Base-by-base conservation (phyloP, 805 yeast genomes). In the Hanseniaspora osmophila region DNA sequence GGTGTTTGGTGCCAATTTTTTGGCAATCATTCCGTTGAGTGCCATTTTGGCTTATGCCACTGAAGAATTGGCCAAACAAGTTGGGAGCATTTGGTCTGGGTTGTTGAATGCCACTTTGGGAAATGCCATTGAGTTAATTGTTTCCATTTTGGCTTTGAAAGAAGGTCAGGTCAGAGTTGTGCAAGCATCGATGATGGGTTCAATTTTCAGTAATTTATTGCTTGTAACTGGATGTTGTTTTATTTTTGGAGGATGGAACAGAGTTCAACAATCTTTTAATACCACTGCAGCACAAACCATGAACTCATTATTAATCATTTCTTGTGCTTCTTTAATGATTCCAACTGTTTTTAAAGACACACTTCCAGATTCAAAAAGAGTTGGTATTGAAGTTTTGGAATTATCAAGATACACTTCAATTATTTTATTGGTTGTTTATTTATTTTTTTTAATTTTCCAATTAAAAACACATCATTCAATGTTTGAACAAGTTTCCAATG, bases 281-380 rank as follows among this genome's bases (percentile, higher is more conserved):
- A 94, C 84, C 64, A 90, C 97, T 0, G 96, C 88, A 7, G 98
- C 98, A 4, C 97, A 92, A 65, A 88, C 97, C 7, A 92, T 92
- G 98, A 76, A 87, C 32, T 87, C 96, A 1, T 71, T 92, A 52
- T 75, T 92, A 77, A 94, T 94, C 1, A 77, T 92, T 47, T 84
- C 96, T 2, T 80, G 92, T 42, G 81, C 92, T 35, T 88, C 95
- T 1, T 70, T 92, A 54, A 65, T 92, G 58, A 79, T 92, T 44
- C 98, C 98, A 2, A 97, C 98, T 3, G 96, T 97, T 0, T 92
- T 90, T 74, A 86, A 84, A 55, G 85, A 94, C 6, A 73, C 88
- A 6, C 64, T 84, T 49, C 90, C 75, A 30, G 67, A 67, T 19
- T 54, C 54, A 16, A 57, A 60, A 19, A 56, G 60, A 17, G 52